Conservation (phyloP, 441 rosid species). For the Viola pubescens region DNA sequence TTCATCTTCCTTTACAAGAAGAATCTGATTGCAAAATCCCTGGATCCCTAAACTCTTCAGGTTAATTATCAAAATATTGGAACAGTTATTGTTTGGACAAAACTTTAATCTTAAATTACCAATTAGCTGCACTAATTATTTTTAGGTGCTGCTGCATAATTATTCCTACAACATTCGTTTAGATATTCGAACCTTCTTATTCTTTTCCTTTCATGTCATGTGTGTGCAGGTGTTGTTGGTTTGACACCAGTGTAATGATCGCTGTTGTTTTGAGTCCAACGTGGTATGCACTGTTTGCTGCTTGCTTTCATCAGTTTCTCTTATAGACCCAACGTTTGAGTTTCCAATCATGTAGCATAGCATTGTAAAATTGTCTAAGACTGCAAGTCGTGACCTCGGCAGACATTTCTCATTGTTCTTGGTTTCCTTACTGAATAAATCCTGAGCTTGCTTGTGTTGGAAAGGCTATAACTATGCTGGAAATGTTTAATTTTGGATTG, state of each 20-base stretch:
- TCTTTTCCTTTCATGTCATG: constrained; percentile 1
- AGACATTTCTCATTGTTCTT: background rate
- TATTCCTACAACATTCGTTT: background rate
- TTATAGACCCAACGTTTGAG: constrained; percentile 8
- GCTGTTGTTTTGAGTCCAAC: background rate
- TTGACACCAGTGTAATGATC: constrained; percentile 47
- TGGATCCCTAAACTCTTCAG: background rate
- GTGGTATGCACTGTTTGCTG: constrained; percentile 14
- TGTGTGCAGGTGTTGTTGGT: constrained; percentile 71
- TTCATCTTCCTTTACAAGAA: too few relatives aligned
- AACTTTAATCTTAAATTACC: background rate
- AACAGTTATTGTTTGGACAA: background rate
- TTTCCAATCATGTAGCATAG: constrained; percentile 7
- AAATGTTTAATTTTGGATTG: background rate
- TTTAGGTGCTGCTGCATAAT: background rate
- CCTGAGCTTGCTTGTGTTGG: constrained; percentile 8
- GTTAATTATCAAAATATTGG: background rate
- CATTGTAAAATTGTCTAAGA: constrained; percentile 11
- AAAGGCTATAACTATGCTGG: constrained; percentile 1
- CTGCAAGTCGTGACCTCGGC: constrained; percentile 11
- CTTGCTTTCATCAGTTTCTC: constrained; percentile 16
- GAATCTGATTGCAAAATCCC: background rate
- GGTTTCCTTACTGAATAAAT: constrained; percentile 12
- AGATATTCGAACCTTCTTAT: constrained; percentile 8
- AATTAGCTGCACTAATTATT: background rate